These are phyloP conservation scores for Telfairia occidentalis DNA, from an alignment of 331 rosid genomes.

Conservation along the genomic window DNA sequence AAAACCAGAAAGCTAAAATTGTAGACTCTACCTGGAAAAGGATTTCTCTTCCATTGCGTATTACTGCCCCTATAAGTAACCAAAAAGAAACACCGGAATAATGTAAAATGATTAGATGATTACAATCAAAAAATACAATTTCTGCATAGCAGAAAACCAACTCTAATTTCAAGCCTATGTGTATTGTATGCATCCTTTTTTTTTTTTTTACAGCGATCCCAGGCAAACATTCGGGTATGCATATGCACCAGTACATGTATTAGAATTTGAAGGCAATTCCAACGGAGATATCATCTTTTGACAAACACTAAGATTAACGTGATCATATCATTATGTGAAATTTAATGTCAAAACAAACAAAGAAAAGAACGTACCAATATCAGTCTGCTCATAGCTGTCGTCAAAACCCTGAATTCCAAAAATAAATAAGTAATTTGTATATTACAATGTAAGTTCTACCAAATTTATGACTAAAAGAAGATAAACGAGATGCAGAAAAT, in stretches of 20 bases:
- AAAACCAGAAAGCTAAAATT: neutral
- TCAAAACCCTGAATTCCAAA: conserved; percentile 9
- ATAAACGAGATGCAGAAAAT: neutral
- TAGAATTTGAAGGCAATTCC: neutral
- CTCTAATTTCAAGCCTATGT: neutral
- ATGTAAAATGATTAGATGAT: neutral
- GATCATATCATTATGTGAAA: neutral
- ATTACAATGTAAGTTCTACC: neutral
- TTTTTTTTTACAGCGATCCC: too few species aligned
- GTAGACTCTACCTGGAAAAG: conserved; percentile 51
- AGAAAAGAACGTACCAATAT: conserved; percentile 29
- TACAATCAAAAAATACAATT: neutral
- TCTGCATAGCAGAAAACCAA: neutral
- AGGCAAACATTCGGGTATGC: neutral
- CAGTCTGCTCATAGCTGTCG: conserved; percentile 29
- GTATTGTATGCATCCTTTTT: neutral
- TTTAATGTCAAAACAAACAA: neutral
- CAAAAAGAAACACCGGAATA: neutral
- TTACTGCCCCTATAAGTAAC: conserved; percentile 26
- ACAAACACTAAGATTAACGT: neutral
- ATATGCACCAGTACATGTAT: neutral
- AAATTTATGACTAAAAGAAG: neutral
- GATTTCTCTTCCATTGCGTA: conserved; percentile 56
- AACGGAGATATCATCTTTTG: neutral
- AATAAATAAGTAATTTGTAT: neutral